Percentiles rank a stretch among this genome's conserved stretches.
phyloP scores from a whole-genome alignment of 805 yeast genomes.

The Pichia exigua region DNA sequence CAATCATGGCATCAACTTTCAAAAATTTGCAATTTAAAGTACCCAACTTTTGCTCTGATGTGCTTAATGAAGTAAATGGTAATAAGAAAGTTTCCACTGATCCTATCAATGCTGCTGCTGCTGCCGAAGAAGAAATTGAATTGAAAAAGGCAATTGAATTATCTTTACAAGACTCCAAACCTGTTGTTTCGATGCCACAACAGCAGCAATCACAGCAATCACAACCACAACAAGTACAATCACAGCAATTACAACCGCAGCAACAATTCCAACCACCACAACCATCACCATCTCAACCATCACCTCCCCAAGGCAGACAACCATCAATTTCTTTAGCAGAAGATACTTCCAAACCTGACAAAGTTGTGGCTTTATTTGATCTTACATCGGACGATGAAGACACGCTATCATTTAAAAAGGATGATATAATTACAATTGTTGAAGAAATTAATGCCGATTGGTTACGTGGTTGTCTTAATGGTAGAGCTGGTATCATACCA shows the following conservation, averaged over 20 bases:
- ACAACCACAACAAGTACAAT: slow-evolving; percentile 5
- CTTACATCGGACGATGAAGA: slow-evolving; percentile 72
- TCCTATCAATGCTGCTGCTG: neutral
- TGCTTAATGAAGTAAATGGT: slow-evolving; percentile 24
- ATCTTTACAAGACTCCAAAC: slow-evolving; percentile 50
- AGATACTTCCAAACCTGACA: slow-evolving; percentile 17
- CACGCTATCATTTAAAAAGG: slow-evolving; percentile 78
- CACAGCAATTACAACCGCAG: slow-evolving; percentile 9
- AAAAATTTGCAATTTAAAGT: slow-evolving; percentile 34
- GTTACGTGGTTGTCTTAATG: slow-evolving; percentile 87
- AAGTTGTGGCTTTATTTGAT: slow-evolving; percentile 81
- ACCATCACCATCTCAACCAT: neutral
- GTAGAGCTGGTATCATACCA: slow-evolving; percentile 84
- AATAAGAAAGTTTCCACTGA: slow-evolving; percentile 1
- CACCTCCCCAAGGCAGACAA: slow-evolving; percentile 2
- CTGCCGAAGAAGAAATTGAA: slow-evolving; percentile 64
- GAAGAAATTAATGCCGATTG: slow-evolving; percentile 89
- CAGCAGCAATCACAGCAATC: neutral
- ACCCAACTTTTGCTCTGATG: slow-evolving; percentile 31
- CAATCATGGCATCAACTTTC: slow-evolving; percentile 58
- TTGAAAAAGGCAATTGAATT: slow-evolving; percentile 66
- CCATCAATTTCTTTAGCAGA: neutral
- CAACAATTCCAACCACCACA: neutral
- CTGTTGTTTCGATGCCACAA: slow-evolving; percentile 22
- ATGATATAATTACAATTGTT: slow-evolving; percentile 80